phyloP scores from a whole-genome alignment of 306 rosid species.

The Lithocarpus polystachyus region DNA sequence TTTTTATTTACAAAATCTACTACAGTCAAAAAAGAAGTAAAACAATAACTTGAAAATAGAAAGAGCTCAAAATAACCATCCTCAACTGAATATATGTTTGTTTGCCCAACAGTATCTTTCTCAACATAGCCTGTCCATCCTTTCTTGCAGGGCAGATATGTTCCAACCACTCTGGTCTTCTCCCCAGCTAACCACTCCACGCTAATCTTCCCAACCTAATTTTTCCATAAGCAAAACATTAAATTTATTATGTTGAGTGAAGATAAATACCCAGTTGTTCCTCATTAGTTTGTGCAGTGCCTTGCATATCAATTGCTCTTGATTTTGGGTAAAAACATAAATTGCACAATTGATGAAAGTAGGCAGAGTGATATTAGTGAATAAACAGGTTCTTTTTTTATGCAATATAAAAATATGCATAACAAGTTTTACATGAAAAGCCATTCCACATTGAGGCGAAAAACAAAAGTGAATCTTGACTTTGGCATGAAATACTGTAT shows the following conservation, averaged over 20 bases:
- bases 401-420: background rate
- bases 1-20: background rate
- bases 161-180: slow-evolving; percentile 78
- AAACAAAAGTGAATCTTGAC: background rate
- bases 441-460: background rate
- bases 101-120: slow-evolving; percentile 97
- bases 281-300: background rate
- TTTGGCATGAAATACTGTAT: background rate
- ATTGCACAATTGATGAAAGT: background rate
- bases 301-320: background rate
- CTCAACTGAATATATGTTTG: slow-evolving; percentile 93
- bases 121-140: slow-evolving; percentile 98
- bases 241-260: background rate
- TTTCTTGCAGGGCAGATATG: slow-evolving; percentile 62
- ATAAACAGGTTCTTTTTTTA: background rate
- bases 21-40: background rate
- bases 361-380: background rate
- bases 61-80: slow-evolving; percentile 31
- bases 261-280: background rate
- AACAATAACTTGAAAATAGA: background rate
- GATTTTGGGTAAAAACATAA: background rate
- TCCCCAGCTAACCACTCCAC: slow-evolving; percentile 95
- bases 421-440: too few relatives aligned
- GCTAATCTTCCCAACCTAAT: slow-evolving; percentile 81
- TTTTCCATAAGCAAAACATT: slow-evolving; percentile 13